These are phyloP conservation scores for Fusarium tjaetaba DNA, from an alignment of 2,329 filamentous ascomycete species.

Conservation along the genomic window DNA sequence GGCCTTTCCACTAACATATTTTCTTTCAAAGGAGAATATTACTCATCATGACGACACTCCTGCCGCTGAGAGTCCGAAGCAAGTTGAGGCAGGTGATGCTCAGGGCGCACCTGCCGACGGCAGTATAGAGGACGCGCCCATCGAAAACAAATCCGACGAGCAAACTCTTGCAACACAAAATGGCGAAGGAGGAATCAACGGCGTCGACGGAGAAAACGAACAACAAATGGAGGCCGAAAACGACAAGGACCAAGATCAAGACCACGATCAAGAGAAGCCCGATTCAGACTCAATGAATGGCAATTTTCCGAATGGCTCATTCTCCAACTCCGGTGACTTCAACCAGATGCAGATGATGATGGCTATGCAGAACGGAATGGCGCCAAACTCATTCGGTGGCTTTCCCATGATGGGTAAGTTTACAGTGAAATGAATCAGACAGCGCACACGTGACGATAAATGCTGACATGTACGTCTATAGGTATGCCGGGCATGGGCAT, in stretches of 20 bases:
- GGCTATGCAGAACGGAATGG: slow-evolving; percentile 77
- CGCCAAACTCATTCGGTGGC: slow-evolving; percentile 62
- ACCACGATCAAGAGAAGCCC: slow-evolving; percentile 43
- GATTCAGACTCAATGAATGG: slow-evolving; percentile 55
- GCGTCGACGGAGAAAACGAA: slow-evolving; percentile 36
- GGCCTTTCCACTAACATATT: background rate
- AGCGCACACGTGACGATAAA: background rate
- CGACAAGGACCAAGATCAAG: slow-evolving; percentile 45
- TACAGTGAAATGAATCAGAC: background rate
- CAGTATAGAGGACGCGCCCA: slow-evolving; percentile 23
- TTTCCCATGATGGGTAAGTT: slow-evolving; percentile 90
- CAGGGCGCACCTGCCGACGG: slow-evolving; percentile 22
- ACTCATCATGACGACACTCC: slow-evolving; percentile 6
- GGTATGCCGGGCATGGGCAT: slow-evolving; percentile 87
- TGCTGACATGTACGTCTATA: slow-evolving; percentile 50
- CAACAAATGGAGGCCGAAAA: slow-evolving; percentile 45
- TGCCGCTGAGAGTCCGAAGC: background rate
- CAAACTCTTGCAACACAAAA: slow-evolving; percentile 29
- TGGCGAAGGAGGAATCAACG: slow-evolving; percentile 36
- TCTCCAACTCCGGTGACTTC: slow-evolving; percentile 70
- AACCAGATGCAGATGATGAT: slow-evolving; percentile 85
- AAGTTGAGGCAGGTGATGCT: slow-evolving; percentile 26
- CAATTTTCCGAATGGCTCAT: slow-evolving; percentile 68
- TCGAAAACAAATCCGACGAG: slow-evolving; percentile 34
- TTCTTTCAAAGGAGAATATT: background rate